Conservation (phyloP, 495 filamentous ascomycete species). For the Penicillium roqueforti region DNA sequence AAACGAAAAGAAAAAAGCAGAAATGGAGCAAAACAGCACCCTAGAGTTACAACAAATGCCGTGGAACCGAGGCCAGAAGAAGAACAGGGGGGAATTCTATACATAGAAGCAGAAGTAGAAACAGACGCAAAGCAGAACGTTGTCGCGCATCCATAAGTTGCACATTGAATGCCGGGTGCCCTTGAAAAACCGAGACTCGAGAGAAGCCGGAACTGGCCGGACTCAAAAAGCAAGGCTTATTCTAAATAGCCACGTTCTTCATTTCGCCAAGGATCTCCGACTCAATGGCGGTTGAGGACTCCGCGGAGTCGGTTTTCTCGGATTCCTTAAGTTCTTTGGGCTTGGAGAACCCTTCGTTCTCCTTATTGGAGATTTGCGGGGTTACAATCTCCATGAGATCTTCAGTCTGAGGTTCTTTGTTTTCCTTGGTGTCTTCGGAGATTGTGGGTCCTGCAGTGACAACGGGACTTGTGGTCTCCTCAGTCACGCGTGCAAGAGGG, state of each 20-base stretch:
- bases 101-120: constrained; percentile 18
- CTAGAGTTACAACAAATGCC: constrained; percentile 36
- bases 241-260: constrained; percentile 55
- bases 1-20: constrained; percentile 8
- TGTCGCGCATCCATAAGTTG: constrained; percentile 23
- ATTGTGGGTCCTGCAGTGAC: constrained; percentile 30
- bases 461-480: constrained; percentile 43
- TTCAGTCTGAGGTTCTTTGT: constrained; percentile 31
- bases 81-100: constrained; percentile 23
- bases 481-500: constrained; percentile 50
- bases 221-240: constrained; percentile 1
- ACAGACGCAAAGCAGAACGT: constrained; percentile 15
- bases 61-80: constrained; percentile 14
- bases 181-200: constrained; percentile 19
- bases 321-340: constrained; percentile 19
- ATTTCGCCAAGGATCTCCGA: constrained; percentile 48
- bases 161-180: constrained; percentile 28
- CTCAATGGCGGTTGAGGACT: constrained; percentile 30
- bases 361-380: constrained; percentile 38
- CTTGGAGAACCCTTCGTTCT: constrained; percentile 34
- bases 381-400: constrained; percentile 47
- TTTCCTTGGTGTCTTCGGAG: constrained; percentile 33
- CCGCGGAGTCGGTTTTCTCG: constrained; percentile 21
- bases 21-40: constrained; percentile 14
- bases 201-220: constrained; percentile 9